Conservation (phyloP, 2,329 filamentous ascomycete species). For the Penicillium sp. region DNA sequence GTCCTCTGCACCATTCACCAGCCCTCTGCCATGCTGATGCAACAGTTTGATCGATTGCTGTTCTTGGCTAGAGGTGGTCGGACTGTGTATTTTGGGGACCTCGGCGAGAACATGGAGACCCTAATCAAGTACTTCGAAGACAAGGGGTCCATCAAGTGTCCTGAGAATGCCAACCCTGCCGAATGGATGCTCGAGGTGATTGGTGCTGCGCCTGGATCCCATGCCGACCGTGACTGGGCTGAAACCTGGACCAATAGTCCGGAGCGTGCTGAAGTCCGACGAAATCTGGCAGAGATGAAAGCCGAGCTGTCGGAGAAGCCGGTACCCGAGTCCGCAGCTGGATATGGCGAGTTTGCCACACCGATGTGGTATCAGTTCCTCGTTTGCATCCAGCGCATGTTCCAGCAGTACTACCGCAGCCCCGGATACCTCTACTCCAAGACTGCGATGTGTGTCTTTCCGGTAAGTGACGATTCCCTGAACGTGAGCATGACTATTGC, state of each 20-base stretch:
- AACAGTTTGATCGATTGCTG: constrained; percentile 69
- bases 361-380: constrained; percentile 65
- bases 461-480: constrained; percentile 57
- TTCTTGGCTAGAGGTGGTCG: constrained; percentile 65
- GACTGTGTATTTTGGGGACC: constrained; percentile 68
- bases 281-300: constrained; percentile 48
- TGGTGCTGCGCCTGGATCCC: constrained; percentile 61
- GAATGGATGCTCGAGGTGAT: constrained; percentile 63
- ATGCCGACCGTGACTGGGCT: constrained; percentile 63
- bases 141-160: constrained; percentile 62
- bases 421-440: constrained; percentile 84
- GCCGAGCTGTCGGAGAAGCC: constrained; percentile 22
- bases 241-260: constrained; percentile 60
- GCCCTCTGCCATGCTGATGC: constrained; percentile 87
- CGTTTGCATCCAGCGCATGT: constrained; percentile 69
- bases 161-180: constrained; percentile 66
- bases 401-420: constrained; percentile 84
- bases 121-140: constrained; percentile 64
- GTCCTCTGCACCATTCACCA: constrained; percentile 95
- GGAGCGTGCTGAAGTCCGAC: constrained; percentile 52
- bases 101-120: constrained; percentile 58
- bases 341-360: constrained; percentile 73
- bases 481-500: background rate
- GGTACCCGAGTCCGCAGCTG: constrained; percentile 53
- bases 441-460: constrained; percentile 61